Base-by-base conservation (phyloP, 768 basidiomycete genomes). In the Mycena sanguinolenta region DNA sequence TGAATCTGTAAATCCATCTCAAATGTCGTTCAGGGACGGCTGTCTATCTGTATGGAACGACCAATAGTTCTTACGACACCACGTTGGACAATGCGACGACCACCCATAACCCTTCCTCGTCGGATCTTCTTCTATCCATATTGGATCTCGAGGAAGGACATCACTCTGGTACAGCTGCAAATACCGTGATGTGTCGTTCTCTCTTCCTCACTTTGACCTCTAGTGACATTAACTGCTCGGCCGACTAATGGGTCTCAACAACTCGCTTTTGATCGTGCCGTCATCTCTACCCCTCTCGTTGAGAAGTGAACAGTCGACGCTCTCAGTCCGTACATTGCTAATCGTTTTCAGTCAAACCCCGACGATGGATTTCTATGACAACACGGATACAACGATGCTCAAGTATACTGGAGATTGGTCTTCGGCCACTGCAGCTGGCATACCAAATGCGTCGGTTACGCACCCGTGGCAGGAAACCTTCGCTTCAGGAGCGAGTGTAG, bases 181-280 rank as follows among this genome's bases (percentile, higher is more conserved):
- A n/a, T n/a, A n/a, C 42, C 34, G 8, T 32, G 21, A 42, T 21
- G 16, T 27, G 27, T 10, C 21, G 14, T n/a, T n/a, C 12, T 34
- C 16, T n/a, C 12, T 34, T 8, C n/a, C 34, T 63, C 19, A 38
- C 21, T 34, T 4, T 4, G n/a, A 44, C 2, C 27, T 28, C n/a
- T 32, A 39, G 71, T 72, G n/a, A 60, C 65, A 2, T 50, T 72
- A 17, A 60, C 63, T 4, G 71, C 63, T 8, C 32, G 34, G 2
- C 58, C 67, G 16, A 61, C 52, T 28, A 28, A 27, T 16, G 14
- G 49, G 0, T 39, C 67, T 21, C 58, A 69, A 34, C 71, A 69
- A 55, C 39, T 72, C 0, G 66, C 71, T 9, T 72, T 72, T 49
- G 71, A 72, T 61, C 57, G 63, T 16, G 71, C 71, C 1, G 71